Conservation (phyloP, 192 early-diverging fungal species). For the Phlyctochytrium arcticum region DNA sequence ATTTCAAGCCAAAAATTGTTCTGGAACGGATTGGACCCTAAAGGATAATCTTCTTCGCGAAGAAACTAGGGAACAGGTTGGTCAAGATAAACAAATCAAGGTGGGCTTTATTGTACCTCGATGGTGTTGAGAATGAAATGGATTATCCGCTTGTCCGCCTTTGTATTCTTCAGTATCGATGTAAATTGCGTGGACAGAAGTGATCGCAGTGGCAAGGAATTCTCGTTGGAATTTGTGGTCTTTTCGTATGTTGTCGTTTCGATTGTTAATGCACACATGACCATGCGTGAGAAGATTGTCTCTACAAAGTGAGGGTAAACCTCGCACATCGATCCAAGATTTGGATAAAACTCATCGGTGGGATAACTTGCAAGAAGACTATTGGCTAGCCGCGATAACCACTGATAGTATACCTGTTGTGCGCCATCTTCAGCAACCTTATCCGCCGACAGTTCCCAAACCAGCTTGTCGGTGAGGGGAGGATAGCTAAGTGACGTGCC, state of each 20-base stretch:
- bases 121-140: no score
- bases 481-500: neutral
- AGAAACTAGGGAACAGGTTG: constrained; percentile 8
- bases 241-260: neutral
- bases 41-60: constrained; percentile 8
- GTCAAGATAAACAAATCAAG: no score
- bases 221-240: no score
- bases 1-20: constrained; percentile 37
- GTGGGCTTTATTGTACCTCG: no score
- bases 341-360: constrained; percentile 10
- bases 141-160: no score
- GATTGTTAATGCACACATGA: constrained; percentile 13
- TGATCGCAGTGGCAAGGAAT: no score
- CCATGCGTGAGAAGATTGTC: constrained; percentile 16
- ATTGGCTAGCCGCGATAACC: constrained; percentile 1
- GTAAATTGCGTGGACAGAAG: neutral
- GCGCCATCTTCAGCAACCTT: neutral
- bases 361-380: constrained; percentile 2
- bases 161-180: no score
- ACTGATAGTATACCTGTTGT: neutral
- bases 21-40: constrained; percentile 6
- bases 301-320: constrained; percentile 10
- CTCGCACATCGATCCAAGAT: constrained; percentile 17
- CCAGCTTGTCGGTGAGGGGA: neutral
- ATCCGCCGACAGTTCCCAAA: neutral